These are phyloP conservation scores for Xylaria digitata DNA, from an alignment of 2,329 filamentous ascomycete species.

Conservation along the genomic window DNA sequence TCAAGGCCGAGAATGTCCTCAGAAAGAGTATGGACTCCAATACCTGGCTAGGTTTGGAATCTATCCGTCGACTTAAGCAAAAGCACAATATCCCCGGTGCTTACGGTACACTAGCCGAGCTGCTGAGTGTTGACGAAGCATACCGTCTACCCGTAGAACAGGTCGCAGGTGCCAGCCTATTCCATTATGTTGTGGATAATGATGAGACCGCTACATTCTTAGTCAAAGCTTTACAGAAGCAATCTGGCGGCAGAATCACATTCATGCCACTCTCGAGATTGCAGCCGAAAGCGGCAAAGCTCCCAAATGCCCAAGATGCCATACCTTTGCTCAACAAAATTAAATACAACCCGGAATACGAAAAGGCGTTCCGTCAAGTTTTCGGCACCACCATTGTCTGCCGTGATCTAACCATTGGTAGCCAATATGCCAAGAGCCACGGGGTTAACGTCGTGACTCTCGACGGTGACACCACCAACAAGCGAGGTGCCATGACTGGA, in stretches of 20 bases:
- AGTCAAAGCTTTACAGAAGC: constrained; percentile 80
- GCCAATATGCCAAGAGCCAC: constrained; percentile 92
- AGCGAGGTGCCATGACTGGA: constrained; percentile 93
- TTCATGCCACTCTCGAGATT: constrained; percentile 94
- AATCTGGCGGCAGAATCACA: constrained; percentile 86
- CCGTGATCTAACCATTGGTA: constrained; percentile 85
- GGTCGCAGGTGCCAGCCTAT: constrained; percentile 89
- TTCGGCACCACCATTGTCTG: constrained; percentile 97
- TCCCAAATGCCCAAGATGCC: constrained; percentile 88
- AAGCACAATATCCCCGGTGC: constrained; percentile 85
- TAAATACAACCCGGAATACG: constrained; percentile 78
- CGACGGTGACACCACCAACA: constrained; percentile 94
- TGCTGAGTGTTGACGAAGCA: constrained; percentile 85
- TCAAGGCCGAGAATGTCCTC: constrained; percentile 80
- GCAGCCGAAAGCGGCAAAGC: constrained; percentile 74
- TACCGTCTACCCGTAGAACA: constrained; percentile 93
- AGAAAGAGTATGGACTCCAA: constrained; percentile 89
- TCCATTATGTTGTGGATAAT: constrained; percentile 95
- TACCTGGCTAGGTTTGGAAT: constrained; percentile 86
- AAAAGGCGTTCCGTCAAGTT: constrained; percentile 90
- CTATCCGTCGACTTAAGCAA: constrained; percentile 83
- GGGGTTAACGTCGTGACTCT: constrained; percentile 93
- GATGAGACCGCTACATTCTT: constrained; percentile 87
- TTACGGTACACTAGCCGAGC: constrained; percentile 91
- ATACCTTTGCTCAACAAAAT: constrained; percentile 89